Base-by-base conservation (phyloP, 2,329 filamentous ascomycete genomes). In the Graphilbum ipis-grandicollis region DNA sequence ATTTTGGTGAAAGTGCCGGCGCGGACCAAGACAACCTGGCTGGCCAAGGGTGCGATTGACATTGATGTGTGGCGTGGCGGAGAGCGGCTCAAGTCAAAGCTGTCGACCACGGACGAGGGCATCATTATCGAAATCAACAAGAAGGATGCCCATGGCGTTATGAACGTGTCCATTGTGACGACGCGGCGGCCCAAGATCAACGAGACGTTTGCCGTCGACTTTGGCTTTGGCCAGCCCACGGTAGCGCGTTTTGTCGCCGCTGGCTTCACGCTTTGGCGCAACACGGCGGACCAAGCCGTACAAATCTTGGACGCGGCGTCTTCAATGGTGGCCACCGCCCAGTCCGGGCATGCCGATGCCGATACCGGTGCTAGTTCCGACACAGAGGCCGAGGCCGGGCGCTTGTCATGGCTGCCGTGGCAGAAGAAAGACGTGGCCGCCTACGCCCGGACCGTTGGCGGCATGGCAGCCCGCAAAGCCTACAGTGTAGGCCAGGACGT, bases 171-270 rank as follows among this genome's bases (percentile, higher is more conserved):
- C 2, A 61, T 79, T 26, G 58, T 65, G 38, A 72, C 72, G 1
- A 69, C 61, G 13, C 68, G 63, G 38, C 68, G 66, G 42, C 74
- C 74, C 19, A 68, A 63, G 50, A 60, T 76, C 43, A 69, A 69
- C 46, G 71, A 76, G 53, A 66, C 65, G 0, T 70, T 76, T 49
- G 62, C 65, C 29, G 54, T 78, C 22, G 65, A 75, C 49, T 73
- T 78, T 50, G 68, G 70, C 33, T 73, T 78, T 50, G 68, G 70
- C 33, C 63, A 56, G 48, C 56, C 60, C 18, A 51, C 59, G 14
- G 50, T 68, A 31, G 56, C 55, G 12, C 58, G 61, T 29, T 59
- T 57, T 13, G 43, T 65, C 6, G 62, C 65, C 38, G 56, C 55
- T 8, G 60, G 63, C 17, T 58, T 56, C 40, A 49, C 57, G n/a